Evolutionary conservation across 1,284 basidiomycete species (phyloP).

Genomic region (Athelia psychrophila): DNA sequence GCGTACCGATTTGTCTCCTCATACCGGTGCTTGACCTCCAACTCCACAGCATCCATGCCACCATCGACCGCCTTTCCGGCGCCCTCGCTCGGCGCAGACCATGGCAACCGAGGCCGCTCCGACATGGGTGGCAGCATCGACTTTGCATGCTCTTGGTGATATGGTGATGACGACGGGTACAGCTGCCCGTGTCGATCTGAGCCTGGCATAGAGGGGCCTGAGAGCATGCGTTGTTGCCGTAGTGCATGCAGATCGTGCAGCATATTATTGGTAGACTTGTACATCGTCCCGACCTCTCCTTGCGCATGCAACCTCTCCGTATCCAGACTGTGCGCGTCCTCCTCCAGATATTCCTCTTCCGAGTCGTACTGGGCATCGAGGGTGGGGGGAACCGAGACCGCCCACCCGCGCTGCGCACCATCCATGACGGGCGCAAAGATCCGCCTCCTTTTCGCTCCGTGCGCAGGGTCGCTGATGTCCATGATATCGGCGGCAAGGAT

Average conservation of each 20-base stretch:
- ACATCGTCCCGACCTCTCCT: slow-evolving; percentile 28
- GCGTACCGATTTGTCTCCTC: slow-evolving; percentile 61
- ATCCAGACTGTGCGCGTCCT: slow-evolving; percentile 9
- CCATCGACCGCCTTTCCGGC: neutral
- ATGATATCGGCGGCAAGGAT: slow-evolving; percentile 30
- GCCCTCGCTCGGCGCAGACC: neutral
- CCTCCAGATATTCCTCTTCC: slow-evolving; percentile 30
- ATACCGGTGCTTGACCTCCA: slow-evolving; percentile 54
- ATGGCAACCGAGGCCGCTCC: neutral
- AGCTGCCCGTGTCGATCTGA: neutral
- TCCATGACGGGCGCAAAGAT: slow-evolving; percentile 44
- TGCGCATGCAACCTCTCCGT: neutral
- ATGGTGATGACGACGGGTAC: slow-evolving; percentile 1
- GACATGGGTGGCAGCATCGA: neutral
- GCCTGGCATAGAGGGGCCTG: slow-evolving; percentile 19
- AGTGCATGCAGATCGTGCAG: slow-evolving; percentile 67
- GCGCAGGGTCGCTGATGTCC: slow-evolving; percentile 24
- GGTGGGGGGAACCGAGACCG: slow-evolving; percentile 21
- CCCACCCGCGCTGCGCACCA: slow-evolving; percentile 41
- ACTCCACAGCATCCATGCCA: slow-evolving; percentile 26
- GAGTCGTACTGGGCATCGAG: slow-evolving; percentile 31
- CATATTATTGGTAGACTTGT: slow-evolving; percentile 57
- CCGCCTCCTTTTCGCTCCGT: slow-evolving; percentile 45
- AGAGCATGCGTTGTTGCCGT: slow-evolving; percentile 57
- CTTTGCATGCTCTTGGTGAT: neutral